Percentiles rank a stretch among this genome's conserved stretches.
Conservation (phyloP, 371 early-diverging fungal genomes). For the Fennellomyces sp. region DNA sequence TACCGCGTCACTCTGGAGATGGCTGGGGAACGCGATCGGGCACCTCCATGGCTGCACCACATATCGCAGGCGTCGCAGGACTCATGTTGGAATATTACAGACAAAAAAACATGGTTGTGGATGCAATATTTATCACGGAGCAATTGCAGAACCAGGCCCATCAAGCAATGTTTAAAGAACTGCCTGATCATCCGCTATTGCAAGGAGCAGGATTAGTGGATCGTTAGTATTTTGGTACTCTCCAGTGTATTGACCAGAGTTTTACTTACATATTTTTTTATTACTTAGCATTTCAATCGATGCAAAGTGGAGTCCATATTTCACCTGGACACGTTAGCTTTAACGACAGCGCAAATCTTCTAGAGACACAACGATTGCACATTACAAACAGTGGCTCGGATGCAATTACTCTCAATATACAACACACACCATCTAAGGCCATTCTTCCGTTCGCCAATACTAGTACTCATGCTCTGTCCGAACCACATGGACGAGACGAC, state of each 20-base stretch:
- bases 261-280: not conserved
- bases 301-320: slow-evolving; percentile 51
- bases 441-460: slow-evolving; percentile 34
- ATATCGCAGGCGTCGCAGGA: slow-evolving; percentile 71
- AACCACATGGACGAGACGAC: slow-evolving; percentile 22
- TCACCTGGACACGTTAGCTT: slow-evolving; percentile 70
- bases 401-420: slow-evolving; percentile 34
- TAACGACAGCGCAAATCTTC: slow-evolving; percentile 61
- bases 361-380: slow-evolving; percentile 36
- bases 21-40: slow-evolving; percentile 71
- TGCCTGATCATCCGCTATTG: slow-evolving; percentile 39
- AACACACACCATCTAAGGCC: slow-evolving; percentile 32
- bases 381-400: slow-evolving; percentile 57
- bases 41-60: slow-evolving; percentile 74
- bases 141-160: slow-evolving; percentile 59
- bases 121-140: slow-evolving; percentile 27
- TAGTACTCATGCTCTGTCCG: slow-evolving; percentile 9
- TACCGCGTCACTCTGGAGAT: slow-evolving; percentile 30
- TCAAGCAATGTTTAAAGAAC: slow-evolving; percentile 23
- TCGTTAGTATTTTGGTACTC: slow-evolving; percentile 30
- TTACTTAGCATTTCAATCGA: slow-evolving; percentile 50
- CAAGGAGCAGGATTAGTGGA: slow-evolving; percentile 86
- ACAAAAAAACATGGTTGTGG: not conserved
- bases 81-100: slow-evolving; percentile 51
- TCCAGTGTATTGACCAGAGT: no score